Base-by-base conservation (phyloP, 768 basidiomycete genomes). In the Cubamyces lactineus region DNA sequence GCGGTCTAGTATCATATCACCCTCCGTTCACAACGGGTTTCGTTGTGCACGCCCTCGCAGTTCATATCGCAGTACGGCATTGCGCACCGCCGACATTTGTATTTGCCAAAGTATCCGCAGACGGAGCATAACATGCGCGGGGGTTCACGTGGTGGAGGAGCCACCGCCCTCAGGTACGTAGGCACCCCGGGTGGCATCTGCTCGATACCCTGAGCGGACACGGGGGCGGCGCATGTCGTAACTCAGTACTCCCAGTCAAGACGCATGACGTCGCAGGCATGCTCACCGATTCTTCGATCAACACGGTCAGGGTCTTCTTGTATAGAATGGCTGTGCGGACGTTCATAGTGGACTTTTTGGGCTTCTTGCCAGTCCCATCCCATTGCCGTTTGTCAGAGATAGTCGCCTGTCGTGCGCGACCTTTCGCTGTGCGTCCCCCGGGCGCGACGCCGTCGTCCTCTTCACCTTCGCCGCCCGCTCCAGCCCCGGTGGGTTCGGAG, bases 41-140 rank as follows among this genome's bases (percentile, higher is more conserved):
- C 93, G 26, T 81, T 78, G 66, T 95, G 93, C 3, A 90, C 84
- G 19, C 77, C 76, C 69, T 88, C 84, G 68, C 93, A 95, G 57
- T 84, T 85, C 43, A 79, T 75, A 72, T 88, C 87, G 65, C 93
- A 94, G 66, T 87, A 94, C 1, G 86, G 78, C 80, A 92, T 79
- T 0, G 86, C 85, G 74, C 93, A 94, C 66, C 83, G 84, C 62
- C 82, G 83, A 76, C 93, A 95, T 57, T 83, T 87, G 71, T 95
- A 94, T 4, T 79, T 78, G 6, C 90, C 92, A 83, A 84, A 89
- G 72, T 91, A 94, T 2, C 93, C 91, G 67, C 93, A 94, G 24
- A 94, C 89, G n/a, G 91, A 86, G 70, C 93, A 95, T 15, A 94
- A 70, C 65, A 85, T 75, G 43, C 91, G 85, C 8, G 87, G 82